Percentiles rank a stretch among this genome's conserved stretches.
Conservation (phyloP, 1,284 basidiomycete genomes). For the Leccinum fallax region DNA sequence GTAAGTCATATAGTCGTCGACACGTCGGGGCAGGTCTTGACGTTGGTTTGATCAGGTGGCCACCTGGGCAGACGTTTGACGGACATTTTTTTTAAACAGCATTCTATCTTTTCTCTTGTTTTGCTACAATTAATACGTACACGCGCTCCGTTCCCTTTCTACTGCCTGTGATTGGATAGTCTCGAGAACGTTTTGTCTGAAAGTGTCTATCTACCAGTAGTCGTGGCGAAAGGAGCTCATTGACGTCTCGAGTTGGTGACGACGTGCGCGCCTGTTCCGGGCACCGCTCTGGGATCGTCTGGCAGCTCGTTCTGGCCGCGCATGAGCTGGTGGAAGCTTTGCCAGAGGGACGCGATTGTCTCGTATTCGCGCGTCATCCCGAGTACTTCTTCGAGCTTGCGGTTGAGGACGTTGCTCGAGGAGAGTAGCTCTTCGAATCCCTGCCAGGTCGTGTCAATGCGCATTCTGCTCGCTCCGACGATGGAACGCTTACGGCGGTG, state of each 20-base stretch:
- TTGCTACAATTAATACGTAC: conserved; percentile 38
- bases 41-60: conserved; percentile 51
- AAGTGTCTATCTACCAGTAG: conserved; percentile 19
- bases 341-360: conserved; percentile 88
- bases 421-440: conserved; percentile 89
- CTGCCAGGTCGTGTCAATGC: conserved; percentile 44
- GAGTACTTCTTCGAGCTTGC: conserved; percentile 89
- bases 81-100: conserved; percentile 29
- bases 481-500: conserved; percentile 54
- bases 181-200: conserved; percentile 38
- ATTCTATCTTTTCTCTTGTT: conserved; percentile 40
- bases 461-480: neutral
- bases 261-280: conserved; percentile 71
- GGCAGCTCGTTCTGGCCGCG: conserved; percentile 47
- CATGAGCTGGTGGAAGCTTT: conserved; percentile 81
- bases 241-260: conserved; percentile 38
- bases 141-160: conserved; percentile 32
- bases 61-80: conserved; percentile 69
- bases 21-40: neutral
- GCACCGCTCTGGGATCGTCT: conserved; percentile 41
- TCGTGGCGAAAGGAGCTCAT: conserved; percentile 18
- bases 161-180: conserved; percentile 54
- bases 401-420: conserved; percentile 87
- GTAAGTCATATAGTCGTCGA: conserved; percentile 40
- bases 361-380: conserved; percentile 93